phyloP scores from a whole-genome alignment of 371 early-diverging fungal genomes.

The Mortierella sp. region DNA sequence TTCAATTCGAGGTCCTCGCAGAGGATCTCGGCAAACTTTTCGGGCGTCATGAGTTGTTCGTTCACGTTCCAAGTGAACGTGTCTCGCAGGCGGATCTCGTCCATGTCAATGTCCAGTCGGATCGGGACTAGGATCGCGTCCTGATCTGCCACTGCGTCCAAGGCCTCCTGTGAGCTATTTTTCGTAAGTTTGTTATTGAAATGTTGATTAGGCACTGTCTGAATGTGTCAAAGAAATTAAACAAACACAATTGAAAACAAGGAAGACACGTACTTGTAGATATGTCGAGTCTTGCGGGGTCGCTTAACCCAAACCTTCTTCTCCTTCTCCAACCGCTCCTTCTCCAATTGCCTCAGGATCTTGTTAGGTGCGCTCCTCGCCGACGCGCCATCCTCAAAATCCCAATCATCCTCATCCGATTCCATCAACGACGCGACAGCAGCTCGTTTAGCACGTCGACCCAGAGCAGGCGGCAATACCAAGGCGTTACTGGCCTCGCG shows the following conservation, averaged over 20 bases:
- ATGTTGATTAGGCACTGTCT: too few species aligned
- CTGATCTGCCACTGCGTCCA: conserved; percentile 72
- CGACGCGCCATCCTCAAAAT: conserved; percentile 47
- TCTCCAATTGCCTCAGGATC: conserved; percentile 23
- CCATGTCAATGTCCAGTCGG: conserved; percentile 90
- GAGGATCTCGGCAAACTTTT: conserved; percentile 92
- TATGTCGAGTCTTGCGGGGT: conserved; percentile 49
- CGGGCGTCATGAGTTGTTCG: conserved; percentile 90
- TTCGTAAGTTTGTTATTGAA: too few species aligned
- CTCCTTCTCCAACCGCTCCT: conserved; percentile 52
- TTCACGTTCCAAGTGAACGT: conserved; percentile 95
- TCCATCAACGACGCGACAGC: conserved; percentile 51
- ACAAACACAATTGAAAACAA: too few species aligned
- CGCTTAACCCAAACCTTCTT: conserved; percentile 43
- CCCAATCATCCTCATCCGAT: conserved; percentile 58
- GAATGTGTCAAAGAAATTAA: not conserved
- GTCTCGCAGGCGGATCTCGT: conserved; percentile 89
- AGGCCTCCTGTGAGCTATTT: conserved; percentile 48
- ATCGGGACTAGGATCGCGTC: conserved; percentile 89
- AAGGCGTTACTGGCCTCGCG: conserved; percentile 54
- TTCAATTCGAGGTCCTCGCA: conserved; percentile 87
- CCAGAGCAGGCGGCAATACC: conserved; percentile 47
- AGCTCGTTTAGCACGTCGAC: conserved; percentile 50
- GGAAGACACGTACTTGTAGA: conserved; percentile 26
- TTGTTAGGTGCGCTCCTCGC: conserved; percentile 41